Base-by-base conservation (phyloP, 164 flowering plant species). In the Aristolochia fimbriata region DNA sequence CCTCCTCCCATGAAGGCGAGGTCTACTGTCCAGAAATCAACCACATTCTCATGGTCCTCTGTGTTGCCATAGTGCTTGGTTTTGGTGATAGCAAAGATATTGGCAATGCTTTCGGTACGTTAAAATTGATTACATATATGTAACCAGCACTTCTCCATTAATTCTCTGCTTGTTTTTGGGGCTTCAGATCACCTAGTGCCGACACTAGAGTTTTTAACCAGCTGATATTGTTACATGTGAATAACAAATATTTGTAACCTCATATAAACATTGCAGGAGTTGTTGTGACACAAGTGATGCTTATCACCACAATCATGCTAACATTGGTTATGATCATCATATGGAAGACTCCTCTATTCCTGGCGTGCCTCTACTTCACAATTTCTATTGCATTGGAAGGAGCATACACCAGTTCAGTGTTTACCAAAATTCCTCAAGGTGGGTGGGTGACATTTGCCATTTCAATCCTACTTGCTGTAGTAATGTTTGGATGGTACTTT, bases 391-490 rank as follows among this genome's bases (percentile, higher is more conserved):
- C 58, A 23, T 69, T 84, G 78, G 96, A 88, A 75, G 80, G 85
- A 15, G 81, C 74, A 13, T 88, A 88, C 63, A 87, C 81, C 25
- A 83, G 83, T 75, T 82, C 93, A 1, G 83, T 86, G 47, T 68
- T 67, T 64, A 83, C 86, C 33, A 88, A 88, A 68, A 68, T 88
- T 52, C 78, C 70, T 0, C 82, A 89, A 68, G 94, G 96, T 48
- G 94, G 96, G 55, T 89, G 94, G 94, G 70, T 86, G 24, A 89
- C 94, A 15, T 85, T 89, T 57, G 96, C 86, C 71, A 86, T 89
- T 53, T 84, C 94, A 15, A 45, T 85, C 25, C 59, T 85, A 59
- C 89, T 89, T 31, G 87, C 89, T 20, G 67, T 85, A 58, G 75
- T 86, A 23, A 89, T 89, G 96, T 89, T 84, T 65, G 85, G 82